Evolutionary conservation across 2,329 filamentous ascomycete species (phyloP).

Genomic region (Hymenoscyphus scutula): DNA sequence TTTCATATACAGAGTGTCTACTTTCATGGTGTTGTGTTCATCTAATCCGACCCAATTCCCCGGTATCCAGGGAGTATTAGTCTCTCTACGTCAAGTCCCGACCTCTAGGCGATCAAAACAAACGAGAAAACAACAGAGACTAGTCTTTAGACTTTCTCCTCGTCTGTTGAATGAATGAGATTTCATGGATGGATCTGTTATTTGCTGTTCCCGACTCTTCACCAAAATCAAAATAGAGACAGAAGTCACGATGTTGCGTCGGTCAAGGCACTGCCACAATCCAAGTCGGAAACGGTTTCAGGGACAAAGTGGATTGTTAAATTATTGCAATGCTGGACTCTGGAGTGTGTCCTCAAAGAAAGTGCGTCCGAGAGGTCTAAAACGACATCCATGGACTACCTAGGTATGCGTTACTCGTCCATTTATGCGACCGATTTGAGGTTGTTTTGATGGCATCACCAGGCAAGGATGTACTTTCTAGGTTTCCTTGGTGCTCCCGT

Average conservation of each 20-base stretch:
- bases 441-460: slow-evolving; percentile 4
- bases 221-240: background rate
- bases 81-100: no score
- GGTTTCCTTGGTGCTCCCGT: background rate
- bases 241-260: slow-evolving; percentile 9
- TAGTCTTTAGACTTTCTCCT: no score
- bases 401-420: background rate
- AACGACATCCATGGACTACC: background rate
- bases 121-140: no score
- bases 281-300: background rate
- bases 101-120: no score
- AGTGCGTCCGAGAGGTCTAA: no score
- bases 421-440: background rate
- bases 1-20: no score
- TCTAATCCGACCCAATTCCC: no score
- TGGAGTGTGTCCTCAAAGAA: no score
- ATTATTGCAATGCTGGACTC: background rate
- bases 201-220: background rate
- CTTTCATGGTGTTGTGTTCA: no score
- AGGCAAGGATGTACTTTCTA: background rate
- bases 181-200: background rate
- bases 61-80: no score
- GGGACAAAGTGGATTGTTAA: background rate
- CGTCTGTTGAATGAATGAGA: no score
- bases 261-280: slow-evolving; percentile 24